Percentiles rank a stretch among this genome's conserved stretches.
Conservation (phyloP, 345 rosid genomes). For the Salix dunnii region DNA sequence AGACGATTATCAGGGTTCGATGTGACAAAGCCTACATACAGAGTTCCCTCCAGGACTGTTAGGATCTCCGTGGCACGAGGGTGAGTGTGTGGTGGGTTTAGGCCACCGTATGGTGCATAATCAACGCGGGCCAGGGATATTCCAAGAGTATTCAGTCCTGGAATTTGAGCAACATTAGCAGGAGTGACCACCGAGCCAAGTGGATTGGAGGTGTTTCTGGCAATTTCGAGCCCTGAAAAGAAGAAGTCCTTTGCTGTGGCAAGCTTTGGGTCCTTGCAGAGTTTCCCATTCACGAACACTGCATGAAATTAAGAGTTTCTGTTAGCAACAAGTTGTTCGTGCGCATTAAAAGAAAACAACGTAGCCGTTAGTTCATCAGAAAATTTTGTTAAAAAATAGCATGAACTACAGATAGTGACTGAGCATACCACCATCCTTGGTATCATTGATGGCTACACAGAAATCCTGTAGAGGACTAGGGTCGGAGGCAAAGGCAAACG, state of each 20-base stretch:
- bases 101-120: not conserved
- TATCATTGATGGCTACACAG: slow-evolving; percentile 5
- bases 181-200: not conserved
- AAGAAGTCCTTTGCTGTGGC: not conserved
- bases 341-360: no score
- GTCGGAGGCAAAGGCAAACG: slow-evolving; percentile 5
- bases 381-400: no score
- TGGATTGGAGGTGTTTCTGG: not conserved
- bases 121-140: not conserved
- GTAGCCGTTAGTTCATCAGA: no score
- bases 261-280: not conserved
- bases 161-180: not conserved
- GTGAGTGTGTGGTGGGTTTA: slow-evolving; percentile 10
- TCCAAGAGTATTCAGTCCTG: not conserved
- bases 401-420: not conserved
- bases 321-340: no score
- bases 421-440: not conserved
- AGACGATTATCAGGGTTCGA: slow-evolving; percentile 8
- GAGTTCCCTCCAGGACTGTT: not conserved
- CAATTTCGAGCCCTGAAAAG: not conserved
- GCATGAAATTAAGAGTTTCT: no score
- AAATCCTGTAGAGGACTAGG: slow-evolving; percentile 17
- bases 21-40: slow-evolving; percentile 6
- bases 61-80: slow-evolving; percentile 20
- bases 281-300: no score